phyloP scores from a whole-genome alignment of 1,284 basidiomycete species.

The Chondrostereum purpureum region DNA sequence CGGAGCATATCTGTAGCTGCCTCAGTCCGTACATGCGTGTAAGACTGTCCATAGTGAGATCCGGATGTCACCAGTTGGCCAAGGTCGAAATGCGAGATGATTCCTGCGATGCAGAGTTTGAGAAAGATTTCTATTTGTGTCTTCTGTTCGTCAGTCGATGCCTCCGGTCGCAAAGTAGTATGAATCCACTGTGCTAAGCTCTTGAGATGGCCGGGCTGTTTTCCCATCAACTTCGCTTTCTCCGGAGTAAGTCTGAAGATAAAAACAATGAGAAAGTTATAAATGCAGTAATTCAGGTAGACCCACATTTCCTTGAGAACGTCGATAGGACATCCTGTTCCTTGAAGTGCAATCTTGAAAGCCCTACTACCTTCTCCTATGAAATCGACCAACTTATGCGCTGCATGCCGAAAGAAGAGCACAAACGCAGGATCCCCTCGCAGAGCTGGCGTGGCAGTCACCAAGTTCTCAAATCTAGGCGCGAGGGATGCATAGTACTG shows the following conservation, averaged over 20 bases:
- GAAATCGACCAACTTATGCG: neutral
- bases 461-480: neutral
- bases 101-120: neutral
- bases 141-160: neutral
- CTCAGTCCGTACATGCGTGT: neutral
- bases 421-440: neutral
- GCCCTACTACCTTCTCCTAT: neutral
- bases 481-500: neutral
- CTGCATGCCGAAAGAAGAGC: neutral
- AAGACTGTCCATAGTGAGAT: neutral
- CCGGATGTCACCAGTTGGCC: neutral
- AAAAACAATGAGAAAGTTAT: no score
- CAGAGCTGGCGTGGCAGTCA: neutral
- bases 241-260: neutral
- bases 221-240: neutral
- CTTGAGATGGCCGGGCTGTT: neutral
- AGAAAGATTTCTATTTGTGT: neutral
- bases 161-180: neutral
- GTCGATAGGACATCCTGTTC: neutral
- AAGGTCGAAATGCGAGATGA: neutral
- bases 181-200: neutral
- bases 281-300: no score
- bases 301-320: neutral
- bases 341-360: neutral
- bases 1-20: constrained; percentile 1